Evolutionary conservation across 1,139 yeast species (phyloP).

Genomic region (Lizanozyma gosingica): DNA sequence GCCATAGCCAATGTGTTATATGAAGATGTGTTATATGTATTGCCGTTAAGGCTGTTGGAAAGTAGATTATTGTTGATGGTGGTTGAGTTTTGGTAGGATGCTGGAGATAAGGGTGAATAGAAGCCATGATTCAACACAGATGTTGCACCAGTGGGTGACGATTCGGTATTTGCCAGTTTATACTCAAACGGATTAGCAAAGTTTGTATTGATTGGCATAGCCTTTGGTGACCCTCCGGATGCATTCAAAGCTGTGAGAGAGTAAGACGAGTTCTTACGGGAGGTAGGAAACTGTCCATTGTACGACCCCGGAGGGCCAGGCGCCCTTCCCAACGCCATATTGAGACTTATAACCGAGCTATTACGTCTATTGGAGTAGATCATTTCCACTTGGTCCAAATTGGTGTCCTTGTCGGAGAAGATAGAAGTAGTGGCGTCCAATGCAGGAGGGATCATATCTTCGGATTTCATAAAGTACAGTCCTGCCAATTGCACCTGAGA

Average conservation of each 20-base stretch:
- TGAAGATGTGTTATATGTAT: not conserved
- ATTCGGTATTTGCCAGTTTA: not conserved
- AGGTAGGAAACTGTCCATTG: conserved; percentile 23
- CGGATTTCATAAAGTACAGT: conserved; percentile 21
- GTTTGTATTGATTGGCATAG: conserved; percentile 3
- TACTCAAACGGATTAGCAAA: conserved; percentile 1
- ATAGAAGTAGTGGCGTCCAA: conserved; percentile 70
- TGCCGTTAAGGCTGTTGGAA: not conserved
- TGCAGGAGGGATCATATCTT: conserved; percentile 76
- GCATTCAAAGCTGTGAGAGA: conserved; percentile 15
- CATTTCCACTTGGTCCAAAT: conserved; percentile 63
- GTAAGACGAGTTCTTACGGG: conserved; percentile 32
- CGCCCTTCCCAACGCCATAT: conserved; percentile 46
- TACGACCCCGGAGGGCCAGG: not conserved
- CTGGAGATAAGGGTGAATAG: not conserved
- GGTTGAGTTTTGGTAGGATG: not conserved
- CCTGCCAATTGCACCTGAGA: not conserved
- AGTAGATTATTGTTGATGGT: not conserved
- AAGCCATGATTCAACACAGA: not conserved
- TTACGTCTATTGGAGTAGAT: conserved; percentile 55
- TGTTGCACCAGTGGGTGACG: not conserved
- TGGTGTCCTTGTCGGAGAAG: conserved; percentile 45
- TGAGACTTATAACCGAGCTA: conserved; percentile 49
- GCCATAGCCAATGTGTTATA: not conserved
- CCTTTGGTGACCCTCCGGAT: conserved; percentile 1